Conservation (phyloP, 2,329 filamentous ascomycete genomes). For the Beauveria asiatica region DNA sequence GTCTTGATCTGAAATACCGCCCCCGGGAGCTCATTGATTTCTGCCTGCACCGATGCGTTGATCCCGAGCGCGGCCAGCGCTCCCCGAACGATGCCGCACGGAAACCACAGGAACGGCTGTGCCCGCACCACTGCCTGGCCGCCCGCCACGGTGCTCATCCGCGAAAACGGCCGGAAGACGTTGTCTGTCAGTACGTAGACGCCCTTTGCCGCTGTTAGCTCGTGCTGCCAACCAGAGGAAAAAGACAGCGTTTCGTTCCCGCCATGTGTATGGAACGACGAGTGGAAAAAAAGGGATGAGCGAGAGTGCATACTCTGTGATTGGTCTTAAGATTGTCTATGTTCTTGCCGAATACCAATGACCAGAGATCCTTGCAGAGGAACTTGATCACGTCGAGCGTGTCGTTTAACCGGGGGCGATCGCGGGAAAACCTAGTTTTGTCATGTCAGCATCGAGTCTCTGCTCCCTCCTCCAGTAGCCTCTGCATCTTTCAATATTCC, state of each 20-base stretch:
- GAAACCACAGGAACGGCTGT: constrained; percentile 91
- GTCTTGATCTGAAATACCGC: constrained; percentile 97
- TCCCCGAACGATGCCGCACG: constrained; percentile 84
- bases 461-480: too few relatives aligned
- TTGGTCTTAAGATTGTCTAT: constrained; percentile 99
- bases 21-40: constrained; percentile 75
- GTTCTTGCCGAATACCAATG: constrained; percentile 87
- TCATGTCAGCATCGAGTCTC: not conserved
- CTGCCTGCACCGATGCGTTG: constrained; percentile 82
- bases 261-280: too few relatives aligned
- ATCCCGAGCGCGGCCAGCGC: constrained; percentile 90
- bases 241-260: not conserved
- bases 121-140: constrained; percentile 66
- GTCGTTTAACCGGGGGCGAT: constrained; percentile 81
- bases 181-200: constrained; percentile 96
- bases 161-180: constrained; percentile 75
- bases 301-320: constrained; percentile 55
- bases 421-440: constrained; percentile 59
- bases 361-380: constrained; percentile 97
- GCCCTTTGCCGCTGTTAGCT: constrained; percentile 42
- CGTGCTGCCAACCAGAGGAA: not conserved
- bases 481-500: too few relatives aligned
- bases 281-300: too few relatives aligned
- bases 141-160: constrained; percentile 78
- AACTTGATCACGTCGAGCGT: constrained; percentile 97